Conservation (phyloP, 176 grass and related monocot species). For the Phyllostachys edulis region DNA sequence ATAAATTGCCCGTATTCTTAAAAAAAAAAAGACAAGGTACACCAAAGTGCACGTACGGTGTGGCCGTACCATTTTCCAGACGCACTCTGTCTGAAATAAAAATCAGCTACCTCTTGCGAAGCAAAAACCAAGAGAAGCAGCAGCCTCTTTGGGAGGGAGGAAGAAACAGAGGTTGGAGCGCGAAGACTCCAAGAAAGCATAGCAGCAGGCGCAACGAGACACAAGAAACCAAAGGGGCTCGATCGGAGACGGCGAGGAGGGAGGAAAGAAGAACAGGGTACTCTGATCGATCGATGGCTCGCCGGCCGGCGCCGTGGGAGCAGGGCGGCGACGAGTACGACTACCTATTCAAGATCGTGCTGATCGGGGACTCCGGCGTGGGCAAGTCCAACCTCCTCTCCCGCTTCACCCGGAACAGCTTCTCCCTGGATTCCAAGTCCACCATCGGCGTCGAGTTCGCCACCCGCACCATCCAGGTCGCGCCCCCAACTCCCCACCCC, state of each 20-base stretch:
- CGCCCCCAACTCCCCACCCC: background rate
- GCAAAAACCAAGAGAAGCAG: background rate
- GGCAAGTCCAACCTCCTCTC: conserved; percentile 91
- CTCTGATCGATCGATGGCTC: conserved; percentile 32
- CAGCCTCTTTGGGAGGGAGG: background rate
- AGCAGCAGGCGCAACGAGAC: background rate
- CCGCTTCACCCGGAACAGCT: conserved; percentile 78
- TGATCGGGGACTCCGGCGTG: conserved; percentile 85
- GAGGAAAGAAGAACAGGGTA: background rate
- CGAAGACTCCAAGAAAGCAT: conserved; percentile 24
- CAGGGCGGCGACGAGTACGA: conserved; percentile 78
- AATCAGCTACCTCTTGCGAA: conserved; percentile 12
- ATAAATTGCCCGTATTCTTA: no score
- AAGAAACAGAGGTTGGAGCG: background rate
- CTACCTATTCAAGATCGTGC: conserved; percentile 88
- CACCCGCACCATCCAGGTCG: conserved; percentile 68
- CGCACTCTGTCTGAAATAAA: conserved; percentile 25
- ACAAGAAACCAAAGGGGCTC: background rate
- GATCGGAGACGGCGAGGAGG: background rate
- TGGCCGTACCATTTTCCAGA: conserved; percentile 2
- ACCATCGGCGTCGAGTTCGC: conserved; percentile 99
- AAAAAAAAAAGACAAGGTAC: background rate
- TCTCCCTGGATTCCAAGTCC: conserved; percentile 89
- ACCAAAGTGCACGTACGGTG: background rate
- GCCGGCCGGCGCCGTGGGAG: conserved; percentile 57